These are phyloP conservation scores for Neurospora cerealis DNA, from an alignment of 495 filamentous ascomycete species.

Conservation along the genomic window DNA sequence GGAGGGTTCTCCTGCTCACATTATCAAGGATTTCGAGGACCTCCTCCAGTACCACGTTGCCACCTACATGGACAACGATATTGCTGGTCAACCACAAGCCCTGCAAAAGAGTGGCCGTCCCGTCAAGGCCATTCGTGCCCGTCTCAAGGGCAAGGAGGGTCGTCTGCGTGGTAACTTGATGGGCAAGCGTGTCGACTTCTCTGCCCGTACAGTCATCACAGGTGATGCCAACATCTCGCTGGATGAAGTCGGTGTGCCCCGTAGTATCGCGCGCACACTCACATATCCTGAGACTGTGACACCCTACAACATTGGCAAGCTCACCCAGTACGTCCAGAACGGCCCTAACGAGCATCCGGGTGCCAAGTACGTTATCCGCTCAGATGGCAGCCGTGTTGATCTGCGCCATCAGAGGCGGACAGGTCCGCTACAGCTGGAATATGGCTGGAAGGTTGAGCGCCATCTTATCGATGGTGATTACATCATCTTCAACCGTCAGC, in stretches of 20 bases:
- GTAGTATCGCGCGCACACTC: constrained; percentile 75
- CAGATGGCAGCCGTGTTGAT: constrained; percentile 87
- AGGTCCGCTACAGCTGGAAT: constrained; percentile 71
- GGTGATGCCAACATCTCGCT: constrained; percentile 94
- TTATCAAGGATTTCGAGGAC: constrained; percentile 78
- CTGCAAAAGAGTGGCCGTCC: constrained; percentile 93
- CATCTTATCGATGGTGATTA: constrained; percentile 93
- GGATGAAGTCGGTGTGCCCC: constrained; percentile 92
- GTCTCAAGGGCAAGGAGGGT: constrained; percentile 97
- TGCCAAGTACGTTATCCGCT: constrained; percentile 87
- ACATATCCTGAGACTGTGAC: constrained; percentile 98
- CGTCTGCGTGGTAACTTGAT: constrained; percentile 96
- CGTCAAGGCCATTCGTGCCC: constrained; percentile 90
- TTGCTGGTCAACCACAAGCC: constrained; percentile 89
- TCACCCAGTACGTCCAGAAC: constrained; percentile 80
- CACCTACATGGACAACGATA: constrained; percentile 99
- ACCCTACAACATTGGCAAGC: constrained; percentile 89
- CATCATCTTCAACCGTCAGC: constrained; percentile 99
- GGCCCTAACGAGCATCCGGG: constrained; percentile 92
- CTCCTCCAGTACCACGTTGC: constrained; percentile 97
- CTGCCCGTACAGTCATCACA: constrained; percentile 97
- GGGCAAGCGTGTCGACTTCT: constrained; percentile 99
- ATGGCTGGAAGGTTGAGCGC: constrained; percentile 97
- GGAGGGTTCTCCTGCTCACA: constrained; percentile 83
- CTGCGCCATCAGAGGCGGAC: constrained; percentile 82